Conservation (phyloP, 2,329 filamentous ascomycete species). For the Aspergillus brunneoviolaceus region DNA sequence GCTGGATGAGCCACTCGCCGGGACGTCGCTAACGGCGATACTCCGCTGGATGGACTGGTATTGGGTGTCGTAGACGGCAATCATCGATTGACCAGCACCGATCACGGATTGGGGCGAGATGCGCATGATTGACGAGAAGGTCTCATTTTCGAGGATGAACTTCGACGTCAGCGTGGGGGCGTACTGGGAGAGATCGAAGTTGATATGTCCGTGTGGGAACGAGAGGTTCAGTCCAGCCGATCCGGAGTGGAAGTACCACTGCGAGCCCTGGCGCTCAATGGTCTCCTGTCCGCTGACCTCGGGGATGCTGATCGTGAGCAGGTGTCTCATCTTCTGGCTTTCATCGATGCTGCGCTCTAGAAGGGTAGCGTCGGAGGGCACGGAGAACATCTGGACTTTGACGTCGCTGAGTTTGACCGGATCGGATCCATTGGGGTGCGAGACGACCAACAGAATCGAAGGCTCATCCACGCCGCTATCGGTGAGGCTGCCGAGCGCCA, state of each 20-base stretch:
- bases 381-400: conserved; percentile 41
- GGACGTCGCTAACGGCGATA: conserved; percentile 34
- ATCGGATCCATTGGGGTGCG: conserved; percentile 34
- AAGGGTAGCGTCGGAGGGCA: conserved; percentile 29
- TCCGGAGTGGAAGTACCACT: conserved; percentile 43
- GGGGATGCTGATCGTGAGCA: conserved; percentile 38
- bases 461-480: conserved; percentile 29
- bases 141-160: conserved; percentile 38
- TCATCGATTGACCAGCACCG: conserved; percentile 40
- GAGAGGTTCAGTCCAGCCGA: conserved; percentile 42
- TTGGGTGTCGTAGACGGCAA: conserved; percentile 49
- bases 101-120: conserved; percentile 45
- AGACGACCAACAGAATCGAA: conserved; percentile 42
- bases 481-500: conserved; percentile 35
- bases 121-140: conserved; percentile 44
- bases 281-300: conserved; percentile 28
- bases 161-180: conserved; percentile 39
- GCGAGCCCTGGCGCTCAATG: conserved; percentile 26
- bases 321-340: conserved; percentile 37
- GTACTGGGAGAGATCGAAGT: conserved; percentile 46
- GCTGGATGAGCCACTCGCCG: conserved; percentile 22
- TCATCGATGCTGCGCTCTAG: conserved; percentile 26
- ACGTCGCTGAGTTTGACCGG: conserved; percentile 35
- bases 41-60: conserved; percentile 48
- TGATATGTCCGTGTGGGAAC: conserved; percentile 41